Evolutionary conservation across 192 early-diverging fungal genomes (phyloP), one percentile per base, ranked within the genome.

Genomic region (Rhizoclosmatium sp.): DNA sequence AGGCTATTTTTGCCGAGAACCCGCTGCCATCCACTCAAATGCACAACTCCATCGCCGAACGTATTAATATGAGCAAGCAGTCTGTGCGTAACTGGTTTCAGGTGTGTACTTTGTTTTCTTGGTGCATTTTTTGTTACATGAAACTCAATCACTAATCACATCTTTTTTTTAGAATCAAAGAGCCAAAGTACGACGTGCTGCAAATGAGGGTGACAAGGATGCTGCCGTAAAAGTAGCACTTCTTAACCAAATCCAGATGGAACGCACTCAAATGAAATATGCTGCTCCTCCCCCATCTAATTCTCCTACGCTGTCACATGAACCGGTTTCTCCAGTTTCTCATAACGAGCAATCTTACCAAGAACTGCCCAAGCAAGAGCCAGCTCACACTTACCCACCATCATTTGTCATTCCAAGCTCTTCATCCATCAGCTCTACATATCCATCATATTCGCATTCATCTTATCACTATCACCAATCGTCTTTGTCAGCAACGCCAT

Each of bases 1-100:
- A 95, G 73, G 87, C 87, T 54, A 31, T 69, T 5, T 69, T 69
- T 47, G 12, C 42, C 12, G 68, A 69, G 68, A 69, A 69, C 41
- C 31, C 5, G 12, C 39, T 47, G 68, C 68, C 68, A 16, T 19
- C 31, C 16, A 41, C n/a, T 23, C 10, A 39, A 31, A 31, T 69
- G 46, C 68, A 46, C 31, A 47, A 41, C 12, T 12, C 68, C 14
- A 47, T 69, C 16, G 68, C 68, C 5, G 68, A 69, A 31, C 31
- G 46, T 12, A 47, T 69, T 12, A 46, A 46, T 19, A 69, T 47
- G 46, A 46, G 42, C 42, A 23, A 16, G 68, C 10, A 31, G 16
- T 14, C 31, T 47, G 31, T 40, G 5, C 68, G 46, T 16, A 46
- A 69, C 31, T 69, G 68, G 68, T 69, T 69, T 47, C 68, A 69